Evolutionary conservation across 1,284 basidiomycete species (phyloP), one percentile per base, ranked within the genome.

Genomic region (Albatrellus sp.): DNA sequence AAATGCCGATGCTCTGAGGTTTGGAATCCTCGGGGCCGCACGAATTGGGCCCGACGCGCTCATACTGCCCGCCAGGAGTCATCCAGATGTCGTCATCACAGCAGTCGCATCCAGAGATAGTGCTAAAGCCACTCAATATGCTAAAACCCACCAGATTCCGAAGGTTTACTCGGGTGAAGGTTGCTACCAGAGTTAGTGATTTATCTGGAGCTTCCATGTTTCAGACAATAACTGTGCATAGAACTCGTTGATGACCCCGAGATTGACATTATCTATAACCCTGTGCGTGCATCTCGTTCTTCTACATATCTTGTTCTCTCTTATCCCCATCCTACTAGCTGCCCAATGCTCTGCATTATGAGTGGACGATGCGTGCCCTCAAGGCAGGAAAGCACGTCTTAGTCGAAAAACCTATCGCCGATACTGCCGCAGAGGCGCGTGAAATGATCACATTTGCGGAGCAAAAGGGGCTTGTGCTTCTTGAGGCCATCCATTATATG

Each of bases 341-440:
- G 0, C 81, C 81, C 0, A 82, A 82, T 50, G 72, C 70, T 2
- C 59, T 84, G n/a, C 81, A 86, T 54, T 81, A 69, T 49, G 81
- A 85, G 53, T 87, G 81, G 81, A 79, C 81, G 1, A 78, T 82
- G 71, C 83, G 81, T 51, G 78, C 79, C 5, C 66, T 87, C 19
- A 61, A 64, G 6, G 75, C 77, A 1, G 77, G 80, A 2, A 86
- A 87, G 57, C 81, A 85, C 52, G 80, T 86, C 11, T 60, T 86
- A 3, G 63, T 82, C 6, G 84, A 86, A 56, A 85, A 85, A 55
- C 83, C 81, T 0, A 67, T 72, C 28, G 63, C 74, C 1, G 57
- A 77, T 50, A 78, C 73, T 0, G 73, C 73, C 3, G 72, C 73
- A 24, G 81, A 86, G 54, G 72, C 73, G 0, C 65, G 63, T 14